Evolutionary conservation across 495 filamentous ascomycete species (phyloP).

Genomic region (Tuber aestivum): DNA sequence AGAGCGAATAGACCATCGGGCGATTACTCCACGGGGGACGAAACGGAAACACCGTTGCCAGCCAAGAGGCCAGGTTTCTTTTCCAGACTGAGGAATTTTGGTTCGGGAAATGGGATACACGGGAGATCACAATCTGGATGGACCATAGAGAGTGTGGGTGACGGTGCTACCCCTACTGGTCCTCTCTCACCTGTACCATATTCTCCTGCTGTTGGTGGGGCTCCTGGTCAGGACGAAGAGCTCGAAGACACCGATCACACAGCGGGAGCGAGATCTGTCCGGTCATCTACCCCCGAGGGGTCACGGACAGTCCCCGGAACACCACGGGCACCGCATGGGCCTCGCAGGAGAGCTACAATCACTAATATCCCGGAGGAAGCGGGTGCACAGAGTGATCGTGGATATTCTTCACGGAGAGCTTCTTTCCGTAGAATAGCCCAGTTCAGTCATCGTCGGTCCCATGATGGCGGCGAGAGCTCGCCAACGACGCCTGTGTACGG

Average conservation of each 20-base stretch:
- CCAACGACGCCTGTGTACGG: constrained; percentile 65
- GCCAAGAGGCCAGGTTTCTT: constrained; percentile 37
- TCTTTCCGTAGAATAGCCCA: constrained; percentile 33
- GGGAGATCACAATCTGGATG: constrained; percentile 38
- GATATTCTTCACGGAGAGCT: constrained; percentile 23
- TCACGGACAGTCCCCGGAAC: constrained; percentile 28
- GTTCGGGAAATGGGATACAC: constrained; percentile 26
- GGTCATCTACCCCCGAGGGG: constrained; percentile 14
- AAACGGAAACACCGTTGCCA: constrained; percentile 36
- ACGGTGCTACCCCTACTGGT: constrained; percentile 28
- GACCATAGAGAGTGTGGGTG: constrained; percentile 38
- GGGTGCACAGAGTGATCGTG: constrained; percentile 11
- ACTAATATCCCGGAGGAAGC: constrained; percentile 33
- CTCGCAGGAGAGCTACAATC: constrained; percentile 37
- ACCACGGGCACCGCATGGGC: constrained; percentile 18
- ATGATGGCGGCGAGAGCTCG: constrained; percentile 41
- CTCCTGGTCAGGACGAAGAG: constrained; percentile 33
- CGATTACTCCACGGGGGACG: constrained; percentile 38
- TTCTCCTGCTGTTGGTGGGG: constrained; percentile 26
- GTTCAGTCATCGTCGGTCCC: constrained; percentile 25
- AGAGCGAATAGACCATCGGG: constrained; percentile 22
- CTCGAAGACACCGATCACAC: constrained; percentile 19
- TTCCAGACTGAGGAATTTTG: constrained; percentile 36
- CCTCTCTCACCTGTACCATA: constrained; percentile 27
- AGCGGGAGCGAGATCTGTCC: constrained; percentile 28